phyloP scores from a whole-genome alignment of 129 eudicot species.

The Escallonia herrerae region DNA sequence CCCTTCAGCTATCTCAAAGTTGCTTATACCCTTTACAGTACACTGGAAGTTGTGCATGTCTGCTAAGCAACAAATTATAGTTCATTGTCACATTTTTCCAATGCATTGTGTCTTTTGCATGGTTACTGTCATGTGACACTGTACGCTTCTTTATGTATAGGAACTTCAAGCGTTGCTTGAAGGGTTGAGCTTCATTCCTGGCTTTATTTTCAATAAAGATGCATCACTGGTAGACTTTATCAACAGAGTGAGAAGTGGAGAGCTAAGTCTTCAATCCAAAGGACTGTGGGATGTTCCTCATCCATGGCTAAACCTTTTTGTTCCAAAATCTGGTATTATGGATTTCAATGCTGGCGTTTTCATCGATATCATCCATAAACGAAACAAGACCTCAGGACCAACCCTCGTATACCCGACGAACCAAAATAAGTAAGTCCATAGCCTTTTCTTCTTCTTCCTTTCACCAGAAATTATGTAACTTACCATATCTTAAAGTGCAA shows the following conservation, averaged over 20 bases:
- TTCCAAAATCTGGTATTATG: conserved; percentile 33
- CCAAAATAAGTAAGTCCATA: conserved; percentile 21
- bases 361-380: conserved; percentile 23
- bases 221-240: conserved; percentile 25
- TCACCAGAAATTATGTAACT: too few species aligned
- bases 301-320: conserved; percentile 46
- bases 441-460: background rate
- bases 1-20: too few species aligned
- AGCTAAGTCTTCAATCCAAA: conserved; percentile 25
- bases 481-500: too few species aligned
- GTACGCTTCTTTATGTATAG: conserved; percentile 8
- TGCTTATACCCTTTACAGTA: too few species aligned
- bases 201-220: conserved; percentile 29
- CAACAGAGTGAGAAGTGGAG: conserved; percentile 31
- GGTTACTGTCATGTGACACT: background rate
- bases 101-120: background rate
- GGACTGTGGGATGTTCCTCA: conserved; percentile 37
- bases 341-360: conserved; percentile 42
- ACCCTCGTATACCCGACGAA: conserved; percentile 40
- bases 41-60: background rate
- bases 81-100: too few species aligned
- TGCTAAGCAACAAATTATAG: background rate
- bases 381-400: conserved; percentile 26
- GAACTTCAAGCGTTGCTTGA: conserved; percentile 23
- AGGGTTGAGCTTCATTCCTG: conserved; percentile 21